Conservation (phyloP, 805 yeast genomes). For the Kuraishia cidri region DNA sequence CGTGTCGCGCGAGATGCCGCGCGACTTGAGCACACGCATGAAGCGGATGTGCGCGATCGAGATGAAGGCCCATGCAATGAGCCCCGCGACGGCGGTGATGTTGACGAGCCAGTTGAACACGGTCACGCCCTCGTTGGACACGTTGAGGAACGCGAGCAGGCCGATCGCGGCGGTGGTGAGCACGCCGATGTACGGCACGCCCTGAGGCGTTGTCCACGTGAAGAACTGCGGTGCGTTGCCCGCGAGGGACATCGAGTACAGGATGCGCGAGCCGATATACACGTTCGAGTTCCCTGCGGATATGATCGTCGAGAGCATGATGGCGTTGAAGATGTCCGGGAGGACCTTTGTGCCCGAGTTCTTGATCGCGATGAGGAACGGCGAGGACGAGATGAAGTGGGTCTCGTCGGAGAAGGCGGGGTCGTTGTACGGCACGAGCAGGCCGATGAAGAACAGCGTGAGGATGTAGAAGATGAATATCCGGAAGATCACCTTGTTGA, state of each 20-base stretch:
- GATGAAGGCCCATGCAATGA: constrained; percentile 68
- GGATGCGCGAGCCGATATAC: constrained; percentile 61
- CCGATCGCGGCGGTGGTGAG: constrained; percentile 53
- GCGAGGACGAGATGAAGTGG: constrained; percentile 47
- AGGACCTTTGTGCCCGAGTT: constrained; percentile 60
- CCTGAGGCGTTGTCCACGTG: constrained; percentile 36
- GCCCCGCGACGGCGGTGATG: constrained; percentile 71
- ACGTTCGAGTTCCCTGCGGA: constrained; percentile 79
- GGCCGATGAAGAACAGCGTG: constrained; percentile 60
- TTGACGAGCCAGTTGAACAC: constrained; percentile 70
- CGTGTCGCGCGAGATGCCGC: constrained; percentile 58
- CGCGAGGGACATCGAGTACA: constrained; percentile 56
- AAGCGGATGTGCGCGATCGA: constrained; percentile 59
- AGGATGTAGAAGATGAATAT: constrained; percentile 57
- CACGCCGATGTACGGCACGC: constrained; percentile 58
- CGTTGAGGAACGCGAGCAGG: constrained; percentile 50
- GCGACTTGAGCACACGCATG: constrained; percentile 51
- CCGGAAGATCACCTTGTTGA: constrained; percentile 59
- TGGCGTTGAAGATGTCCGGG: constrained; percentile 67
- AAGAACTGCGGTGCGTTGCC: constrained; percentile 50
- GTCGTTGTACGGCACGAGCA: constrained; percentile 64
- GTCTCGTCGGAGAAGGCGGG: constrained; percentile 28
- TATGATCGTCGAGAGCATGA: constrained; percentile 53
- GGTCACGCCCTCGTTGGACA: constrained; percentile 39
- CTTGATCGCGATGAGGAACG: constrained; percentile 63